phyloP scores from a whole-genome alignment of 208 protist species.

The Leishmania arabica region DNA sequence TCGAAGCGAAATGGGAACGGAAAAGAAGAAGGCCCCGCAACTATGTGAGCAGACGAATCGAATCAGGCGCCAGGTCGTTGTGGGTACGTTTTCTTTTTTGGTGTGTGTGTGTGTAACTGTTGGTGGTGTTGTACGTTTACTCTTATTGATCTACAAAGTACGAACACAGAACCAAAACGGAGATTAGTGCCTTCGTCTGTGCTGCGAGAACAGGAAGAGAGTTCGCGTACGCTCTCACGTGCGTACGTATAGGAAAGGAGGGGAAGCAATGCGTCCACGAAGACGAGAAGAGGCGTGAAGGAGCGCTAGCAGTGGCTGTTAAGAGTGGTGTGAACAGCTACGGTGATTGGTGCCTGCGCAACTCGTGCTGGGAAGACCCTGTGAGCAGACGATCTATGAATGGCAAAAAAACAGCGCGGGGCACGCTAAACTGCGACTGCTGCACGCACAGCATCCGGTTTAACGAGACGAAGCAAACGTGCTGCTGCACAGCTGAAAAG shows the following conservation, averaged over 20 bases:
- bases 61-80: not conserved
- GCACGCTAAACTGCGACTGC: too few species aligned
- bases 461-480: not conserved
- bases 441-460: too few species aligned
- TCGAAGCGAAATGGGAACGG: not conserved
- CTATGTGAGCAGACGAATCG: not conserved
- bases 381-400: not conserved
- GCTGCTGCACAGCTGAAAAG: not conserved
- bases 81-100: too few species aligned
- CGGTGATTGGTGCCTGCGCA: not conserved
- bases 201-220: not conserved
- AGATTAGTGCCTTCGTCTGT: not conserved
- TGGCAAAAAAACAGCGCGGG: not conserved
- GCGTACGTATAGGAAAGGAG: not conserved
- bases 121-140: not conserved
- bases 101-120: not conserved
- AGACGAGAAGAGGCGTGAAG: not conserved
- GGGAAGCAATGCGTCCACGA: not conserved
- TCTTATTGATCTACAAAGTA: not conserved
- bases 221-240: not conserved
- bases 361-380: not conserved
- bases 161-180: not conserved
- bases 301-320: not conserved
- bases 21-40: not conserved
- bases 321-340: not conserved